Conservation (phyloP, 805 yeast species). For the Wickerhamomyces alni region DNA sequence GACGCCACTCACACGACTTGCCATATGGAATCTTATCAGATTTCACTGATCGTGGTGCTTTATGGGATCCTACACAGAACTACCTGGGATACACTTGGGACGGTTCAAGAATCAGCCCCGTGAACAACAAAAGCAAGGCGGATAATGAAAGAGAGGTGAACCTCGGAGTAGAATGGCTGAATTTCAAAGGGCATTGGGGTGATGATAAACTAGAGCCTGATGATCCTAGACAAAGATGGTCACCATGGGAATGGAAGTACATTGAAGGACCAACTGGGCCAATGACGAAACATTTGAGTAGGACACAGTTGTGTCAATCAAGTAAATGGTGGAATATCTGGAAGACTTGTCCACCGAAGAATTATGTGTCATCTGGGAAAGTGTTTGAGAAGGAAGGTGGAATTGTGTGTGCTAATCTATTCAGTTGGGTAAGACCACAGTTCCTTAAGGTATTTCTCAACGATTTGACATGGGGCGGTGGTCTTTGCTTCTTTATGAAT, state of each 20-base stretch:
- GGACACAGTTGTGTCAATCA: constrained; percentile 74
- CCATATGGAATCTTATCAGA: constrained; percentile 89
- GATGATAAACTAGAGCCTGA: constrained; percentile 57
- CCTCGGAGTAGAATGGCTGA: constrained; percentile 56
- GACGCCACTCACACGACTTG: constrained; percentile 92
- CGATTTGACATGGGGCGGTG: constrained; percentile 56
- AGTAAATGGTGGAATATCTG: constrained; percentile 91
- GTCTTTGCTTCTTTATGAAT: constrained; percentile 49
- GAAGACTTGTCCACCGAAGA: constrained; percentile 75
- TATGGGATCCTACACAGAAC: constrained; percentile 90
- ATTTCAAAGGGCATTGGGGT: constrained; percentile 86
- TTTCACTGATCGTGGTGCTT: constrained; percentile 90
- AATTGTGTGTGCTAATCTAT: constrained; percentile 64
- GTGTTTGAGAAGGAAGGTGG: constrained; percentile 88
- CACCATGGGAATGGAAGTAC: constrained; percentile 83
- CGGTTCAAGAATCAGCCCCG: constrained; percentile 44
- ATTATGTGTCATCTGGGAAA: constrained; percentile 70
- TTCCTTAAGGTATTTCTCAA: constrained; percentile 44
- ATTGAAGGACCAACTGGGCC: constrained; percentile 96
- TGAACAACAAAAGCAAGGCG: constrained; percentile 20
- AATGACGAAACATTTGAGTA: constrained; percentile 61
- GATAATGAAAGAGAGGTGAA: constrained; percentile 21
- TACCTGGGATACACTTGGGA: constrained; percentile 77
- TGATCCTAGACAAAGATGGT: constrained; percentile 82
- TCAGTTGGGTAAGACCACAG: constrained; percentile 46